These are phyloP conservation scores for Lepidium aucheri DNA, from an alignment of 345 rosid species.

Conservation along the genomic window DNA sequence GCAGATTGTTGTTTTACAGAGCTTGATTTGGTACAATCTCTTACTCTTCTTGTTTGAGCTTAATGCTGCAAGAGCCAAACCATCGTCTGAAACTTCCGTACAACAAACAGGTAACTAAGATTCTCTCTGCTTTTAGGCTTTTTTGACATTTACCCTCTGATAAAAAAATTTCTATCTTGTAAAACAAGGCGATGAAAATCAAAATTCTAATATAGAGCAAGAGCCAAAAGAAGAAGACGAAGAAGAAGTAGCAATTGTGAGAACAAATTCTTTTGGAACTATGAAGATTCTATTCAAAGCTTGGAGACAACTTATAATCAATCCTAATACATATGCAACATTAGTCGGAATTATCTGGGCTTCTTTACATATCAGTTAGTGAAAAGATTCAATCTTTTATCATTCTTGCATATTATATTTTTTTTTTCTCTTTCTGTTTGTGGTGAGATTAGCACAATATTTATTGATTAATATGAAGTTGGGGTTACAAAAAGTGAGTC, in stretches of 20 bases:
- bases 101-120: slow-evolving; percentile 43
- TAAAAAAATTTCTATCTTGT: slow-evolving; percentile 7
- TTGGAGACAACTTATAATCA: slow-evolving; percentile 53
- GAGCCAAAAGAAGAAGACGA: slow-evolving; percentile 42
- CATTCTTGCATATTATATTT: too few relatives aligned
- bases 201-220: slow-evolving; percentile 34
- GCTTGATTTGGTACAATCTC: slow-evolving; percentile 76
- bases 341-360: slow-evolving; percentile 70
- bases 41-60: slow-evolving; percentile 73
- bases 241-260: slow-evolving; percentile 31
- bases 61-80: slow-evolving; percentile 35
- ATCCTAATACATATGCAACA: slow-evolving; percentile 84
- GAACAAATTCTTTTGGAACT: slow-evolving; percentile 32
- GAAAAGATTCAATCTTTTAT: background rate
- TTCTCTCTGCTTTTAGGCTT: background rate
- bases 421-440: too few relatives aligned
- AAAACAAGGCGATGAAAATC: slow-evolving; percentile 18
- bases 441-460: too few relatives aligned
- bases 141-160: background rate
- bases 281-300: slow-evolving; percentile 47
- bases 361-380: slow-evolving; percentile 72
- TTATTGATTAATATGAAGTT: too few relatives aligned
- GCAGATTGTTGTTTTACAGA: slow-evolving; percentile 75
- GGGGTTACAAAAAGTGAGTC: too few relatives aligned
- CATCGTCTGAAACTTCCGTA: slow-evolving; percentile 35